Conservation (phyloP, 1,284 basidiomycete genomes). For the Polyporus tsugae region DNA sequence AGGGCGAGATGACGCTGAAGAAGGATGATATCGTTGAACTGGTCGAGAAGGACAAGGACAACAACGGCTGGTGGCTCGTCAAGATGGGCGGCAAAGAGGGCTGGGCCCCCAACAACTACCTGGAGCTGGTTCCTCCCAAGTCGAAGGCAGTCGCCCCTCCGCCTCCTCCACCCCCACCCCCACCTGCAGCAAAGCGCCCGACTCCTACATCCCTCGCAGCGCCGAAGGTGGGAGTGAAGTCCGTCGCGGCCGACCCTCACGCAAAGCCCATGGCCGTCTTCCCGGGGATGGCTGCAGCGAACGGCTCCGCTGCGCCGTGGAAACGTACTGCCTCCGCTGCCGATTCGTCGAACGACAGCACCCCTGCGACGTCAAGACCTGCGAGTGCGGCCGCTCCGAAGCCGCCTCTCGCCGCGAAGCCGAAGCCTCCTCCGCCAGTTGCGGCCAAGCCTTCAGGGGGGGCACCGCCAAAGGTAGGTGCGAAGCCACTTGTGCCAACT, state of each 20-base stretch:
- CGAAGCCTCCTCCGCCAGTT: constrained; percentile 48
- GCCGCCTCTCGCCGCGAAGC: constrained; percentile 62
- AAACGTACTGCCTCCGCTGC: constrained; percentile 60
- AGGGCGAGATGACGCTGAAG: constrained; percentile 89
- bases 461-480: constrained; percentile 47
- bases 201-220: constrained; percentile 39
- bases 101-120: constrained; percentile 96
- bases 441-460: constrained; percentile 45
- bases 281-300: constrained; percentile 70
- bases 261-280: constrained; percentile 80
- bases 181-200: constrained; percentile 47
- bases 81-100: constrained; percentile 88
- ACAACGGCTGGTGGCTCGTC: constrained; percentile 98
- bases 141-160: constrained; percentile 64
- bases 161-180: constrained; percentile 68
- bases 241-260: constrained; percentile 59
- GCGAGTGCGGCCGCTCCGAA: constrained; percentile 57
- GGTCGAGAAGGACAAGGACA: constrained; percentile 92
- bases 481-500: constrained; percentile 67
- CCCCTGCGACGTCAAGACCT: constrained; percentile 64
- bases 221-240: constrained; percentile 43
- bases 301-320: constrained; percentile 78
- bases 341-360: constrained; percentile 49
- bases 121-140: constrained; percentile 78
- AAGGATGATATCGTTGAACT: constrained; percentile 96